Conservation (phyloP, 2,329 filamentous ascomycete genomes). For the Beauveria sp. region DNA sequence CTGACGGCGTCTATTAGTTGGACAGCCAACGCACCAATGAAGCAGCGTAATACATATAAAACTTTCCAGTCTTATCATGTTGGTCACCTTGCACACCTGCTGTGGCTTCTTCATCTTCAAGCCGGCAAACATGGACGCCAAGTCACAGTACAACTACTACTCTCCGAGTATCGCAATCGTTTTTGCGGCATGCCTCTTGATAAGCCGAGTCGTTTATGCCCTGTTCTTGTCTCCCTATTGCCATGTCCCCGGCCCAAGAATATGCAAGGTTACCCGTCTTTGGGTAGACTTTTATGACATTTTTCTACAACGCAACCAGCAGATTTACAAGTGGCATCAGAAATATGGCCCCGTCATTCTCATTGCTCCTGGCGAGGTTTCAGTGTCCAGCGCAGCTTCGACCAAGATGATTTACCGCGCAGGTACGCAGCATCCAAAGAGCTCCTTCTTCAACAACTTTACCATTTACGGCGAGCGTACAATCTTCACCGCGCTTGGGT, state of each 20-base stretch:
- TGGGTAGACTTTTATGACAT: constrained; percentile 2
- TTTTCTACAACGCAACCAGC: background rate
- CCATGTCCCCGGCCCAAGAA: background rate
- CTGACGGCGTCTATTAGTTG: background rate
- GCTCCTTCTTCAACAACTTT: constrained; percentile 3
- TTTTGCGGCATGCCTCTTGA: background rate
- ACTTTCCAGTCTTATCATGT: background rate
- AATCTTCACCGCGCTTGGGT: background rate
- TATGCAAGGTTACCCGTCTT: constrained; percentile 1
- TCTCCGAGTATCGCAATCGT: background rate
- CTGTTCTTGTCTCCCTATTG: background rate
- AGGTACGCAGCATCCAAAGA: constrained; percentile 1
- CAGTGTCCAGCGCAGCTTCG: background rate
- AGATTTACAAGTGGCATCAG: constrained; percentile 2
- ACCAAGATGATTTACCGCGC: constrained; percentile 1
- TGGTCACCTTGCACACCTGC: background rate
- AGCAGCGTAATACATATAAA: background rate
- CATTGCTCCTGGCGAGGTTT: background rate
- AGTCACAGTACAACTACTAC: background rate
- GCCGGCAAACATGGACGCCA: background rate
- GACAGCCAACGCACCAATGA: background rate
- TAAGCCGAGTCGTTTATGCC: background rate
- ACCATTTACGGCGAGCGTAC: constrained; percentile 5
- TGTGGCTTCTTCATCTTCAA: background rate
- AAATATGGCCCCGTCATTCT: background rate